Percentiles rank a stretch among this genome's conserved stretches.
These are phyloP conservation scores for Neurospora sp. DNA, from an alignment of 495 filamentous ascomycete species.

Conservation along the genomic window DNA sequence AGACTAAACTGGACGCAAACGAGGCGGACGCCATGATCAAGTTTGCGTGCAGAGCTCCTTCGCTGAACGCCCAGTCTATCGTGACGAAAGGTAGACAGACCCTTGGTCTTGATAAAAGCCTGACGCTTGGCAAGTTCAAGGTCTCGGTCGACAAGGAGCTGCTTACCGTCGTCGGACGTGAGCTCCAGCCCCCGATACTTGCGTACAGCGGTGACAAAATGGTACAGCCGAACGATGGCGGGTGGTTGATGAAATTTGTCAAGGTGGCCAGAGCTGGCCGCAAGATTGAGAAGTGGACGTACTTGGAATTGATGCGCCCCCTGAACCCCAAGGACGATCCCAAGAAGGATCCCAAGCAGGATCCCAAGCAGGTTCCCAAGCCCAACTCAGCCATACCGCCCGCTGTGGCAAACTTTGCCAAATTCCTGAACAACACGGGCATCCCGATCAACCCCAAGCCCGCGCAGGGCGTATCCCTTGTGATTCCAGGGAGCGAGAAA, in stretches of 20 bases:
- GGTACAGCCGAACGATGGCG: slow-evolving; percentile 15
- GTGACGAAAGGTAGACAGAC: slow-evolving; percentile 38
- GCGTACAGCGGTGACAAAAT: slow-evolving; percentile 27
- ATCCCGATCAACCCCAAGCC: slow-evolving; percentile 15
- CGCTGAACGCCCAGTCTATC: slow-evolving; percentile 57
- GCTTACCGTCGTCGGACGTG: slow-evolving; percentile 53
- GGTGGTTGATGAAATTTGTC: slow-evolving; percentile 28
- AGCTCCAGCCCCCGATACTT: slow-evolving; percentile 46
- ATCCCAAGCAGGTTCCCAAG: neutral
- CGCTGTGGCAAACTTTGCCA: slow-evolving; percentile 25
- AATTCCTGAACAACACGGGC: slow-evolving; percentile 25
- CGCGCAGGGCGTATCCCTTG: neutral
- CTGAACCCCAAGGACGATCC: too few species aligned
- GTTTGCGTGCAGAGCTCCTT: slow-evolving; percentile 58
- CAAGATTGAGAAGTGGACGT: slow-evolving; percentile 25
- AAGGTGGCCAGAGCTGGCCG: slow-evolving; percentile 22
- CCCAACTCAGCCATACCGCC: neutral
- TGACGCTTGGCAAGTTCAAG: slow-evolving; percentile 39
- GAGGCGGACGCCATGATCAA: slow-evolving; percentile 56
- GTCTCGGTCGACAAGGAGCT: slow-evolving; percentile 43
- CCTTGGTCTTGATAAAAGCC: slow-evolving; percentile 27
- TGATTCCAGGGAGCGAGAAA: neutral
- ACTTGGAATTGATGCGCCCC: slow-evolving; percentile 2
- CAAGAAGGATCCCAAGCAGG: too few species aligned
- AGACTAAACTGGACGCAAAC: slow-evolving; percentile 38